Conservation (phyloP, 2,329 filamentous ascomycete species). For the Xylaria sp. region DNA sequence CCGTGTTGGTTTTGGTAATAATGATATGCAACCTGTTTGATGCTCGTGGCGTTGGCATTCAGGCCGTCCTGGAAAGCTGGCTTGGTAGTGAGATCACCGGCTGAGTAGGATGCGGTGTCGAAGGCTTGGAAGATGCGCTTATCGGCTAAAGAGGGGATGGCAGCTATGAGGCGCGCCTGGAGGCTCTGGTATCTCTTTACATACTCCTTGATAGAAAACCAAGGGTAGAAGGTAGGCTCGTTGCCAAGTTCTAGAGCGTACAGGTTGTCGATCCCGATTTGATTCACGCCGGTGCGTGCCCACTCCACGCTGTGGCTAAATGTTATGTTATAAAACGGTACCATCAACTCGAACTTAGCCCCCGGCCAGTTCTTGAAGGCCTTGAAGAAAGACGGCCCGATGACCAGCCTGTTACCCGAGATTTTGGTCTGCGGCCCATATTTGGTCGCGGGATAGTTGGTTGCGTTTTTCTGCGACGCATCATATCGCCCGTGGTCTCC, state of each 20-base stretch:
- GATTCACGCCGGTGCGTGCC: constrained; percentile 25
- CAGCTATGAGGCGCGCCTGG: constrained; percentile 25
- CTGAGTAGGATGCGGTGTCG: constrained; percentile 31
- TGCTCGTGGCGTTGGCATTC: constrained; percentile 30
- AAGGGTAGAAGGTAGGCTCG: constrained; percentile 36
- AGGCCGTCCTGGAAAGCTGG: constrained; percentile 32
- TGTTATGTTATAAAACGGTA: constrained; percentile 31
- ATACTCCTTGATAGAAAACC: constrained; percentile 33
- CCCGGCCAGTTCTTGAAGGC: constrained; percentile 36
- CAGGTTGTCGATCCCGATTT: constrained; percentile 30
- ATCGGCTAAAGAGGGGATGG: constrained; percentile 25
- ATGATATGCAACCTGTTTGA: constrained; percentile 37
- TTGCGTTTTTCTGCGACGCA: constrained; percentile 30
- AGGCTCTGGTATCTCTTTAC: constrained; percentile 31
- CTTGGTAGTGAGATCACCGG: constrained; percentile 22
- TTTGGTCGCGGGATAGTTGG: constrained; percentile 34
- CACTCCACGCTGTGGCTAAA: constrained; percentile 30
- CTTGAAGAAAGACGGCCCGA: constrained; percentile 35
- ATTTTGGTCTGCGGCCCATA: constrained; percentile 25
- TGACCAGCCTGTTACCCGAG: constrained; percentile 19
- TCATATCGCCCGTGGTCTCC: constrained; percentile 33
- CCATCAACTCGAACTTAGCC: constrained; percentile 35
- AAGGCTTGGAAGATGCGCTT: constrained; percentile 35
- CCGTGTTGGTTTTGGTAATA: constrained; percentile 36
- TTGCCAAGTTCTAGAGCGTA: constrained; percentile 35